Base-by-base conservation (phyloP, 306 rosid species). In the Casuarina cunninghamiana region DNA sequence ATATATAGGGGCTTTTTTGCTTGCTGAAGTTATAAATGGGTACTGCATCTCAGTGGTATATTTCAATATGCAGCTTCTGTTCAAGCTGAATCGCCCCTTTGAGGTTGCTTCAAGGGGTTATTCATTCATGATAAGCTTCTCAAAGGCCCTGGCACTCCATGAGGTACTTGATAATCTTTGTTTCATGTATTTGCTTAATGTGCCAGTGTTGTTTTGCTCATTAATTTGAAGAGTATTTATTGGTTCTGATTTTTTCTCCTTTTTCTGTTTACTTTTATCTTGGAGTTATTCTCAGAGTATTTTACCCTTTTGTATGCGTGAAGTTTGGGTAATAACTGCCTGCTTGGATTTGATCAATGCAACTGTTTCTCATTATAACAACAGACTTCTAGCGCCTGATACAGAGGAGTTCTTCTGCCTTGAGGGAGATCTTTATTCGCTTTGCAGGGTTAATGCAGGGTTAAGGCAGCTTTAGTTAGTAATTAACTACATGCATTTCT, bases 81-180 rank as follows among this genome's bases (percentile, higher is more conserved):
- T 95, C 89, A 93, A 93, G 94, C 94, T 95, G 80, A 87, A 86
- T 61, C 97, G 97, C 39, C 91, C 93, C 55, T 80, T 89, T 81
- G 99, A 93, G 88, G 99, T 87, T 85, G 93, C 99, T 65, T 85
- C 97, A 66, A 91, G 97, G 76, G 99, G 99, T 76, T 93, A 88
- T 87, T 79, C 91, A 21, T 95, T 93, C 91, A 93, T 95, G 78
- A 91, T 93, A 84, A 89, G 90, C 90, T 93, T 95, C 85, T 93
- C 99, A 15, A 91, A 95, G 88, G 90, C 94, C 51, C 76, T 95
- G 86, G 87, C 93, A 70, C 26, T 83, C 77, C 90, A 84, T 71
- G 98, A 93, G 99, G 99, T 95, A 89, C 74, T 81, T 83, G 74
- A 77, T 83, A 55, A 48, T 73, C 17, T 77, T 69, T 55, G 45